Conservation (phyloP, 805 yeast species). For the Saturnispora galanensis region DNA sequence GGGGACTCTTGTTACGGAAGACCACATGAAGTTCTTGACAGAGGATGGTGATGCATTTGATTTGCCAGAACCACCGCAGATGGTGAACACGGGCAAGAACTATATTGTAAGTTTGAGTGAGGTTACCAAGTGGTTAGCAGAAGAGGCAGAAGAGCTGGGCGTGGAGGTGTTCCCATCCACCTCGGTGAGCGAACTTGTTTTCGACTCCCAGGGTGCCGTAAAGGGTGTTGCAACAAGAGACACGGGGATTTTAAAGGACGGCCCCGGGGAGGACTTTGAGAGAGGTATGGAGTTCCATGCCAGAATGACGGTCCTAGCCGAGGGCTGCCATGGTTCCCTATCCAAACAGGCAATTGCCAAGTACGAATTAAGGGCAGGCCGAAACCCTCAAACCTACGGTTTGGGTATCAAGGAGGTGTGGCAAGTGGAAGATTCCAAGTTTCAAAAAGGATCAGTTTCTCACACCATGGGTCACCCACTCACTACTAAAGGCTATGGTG, state of each 20-base stretch:
- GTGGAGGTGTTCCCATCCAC: constrained; percentile 91
- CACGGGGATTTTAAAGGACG: constrained; percentile 71
- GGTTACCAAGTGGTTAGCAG: constrained; percentile 74
- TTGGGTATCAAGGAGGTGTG: constrained; percentile 94
- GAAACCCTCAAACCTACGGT: constrained; percentile 84
- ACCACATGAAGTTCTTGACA: constrained; percentile 64
- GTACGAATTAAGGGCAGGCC: constrained; percentile 55
- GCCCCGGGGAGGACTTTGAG: constrained; percentile 65
- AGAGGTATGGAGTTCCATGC: constrained; percentile 97
- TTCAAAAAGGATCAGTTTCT: constrained; percentile 67
- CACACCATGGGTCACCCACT: constrained; percentile 91
- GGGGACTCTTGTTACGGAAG: constrained; percentile 65
- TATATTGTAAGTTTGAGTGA: constrained; percentile 77
- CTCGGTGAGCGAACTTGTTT: constrained; percentile 71
- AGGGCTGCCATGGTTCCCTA: constrained; percentile 97
- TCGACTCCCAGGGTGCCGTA: constrained; percentile 50
- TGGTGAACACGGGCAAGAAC: constrained; percentile 72
- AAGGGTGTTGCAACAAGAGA: constrained; percentile 92
- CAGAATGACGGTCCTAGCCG: constrained; percentile 80
- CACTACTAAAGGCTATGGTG: constrained; percentile 70
- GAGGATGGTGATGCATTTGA: constrained; percentile 45
- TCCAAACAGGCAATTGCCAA: constrained; percentile 66
- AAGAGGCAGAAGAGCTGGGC: constrained; percentile 85
- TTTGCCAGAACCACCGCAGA: constrained; percentile 89
- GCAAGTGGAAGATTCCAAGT: constrained; percentile 82